phyloP scores from a whole-genome alignment of 108 stramenopile species.

The Licmophora abbreviata region DNA sequence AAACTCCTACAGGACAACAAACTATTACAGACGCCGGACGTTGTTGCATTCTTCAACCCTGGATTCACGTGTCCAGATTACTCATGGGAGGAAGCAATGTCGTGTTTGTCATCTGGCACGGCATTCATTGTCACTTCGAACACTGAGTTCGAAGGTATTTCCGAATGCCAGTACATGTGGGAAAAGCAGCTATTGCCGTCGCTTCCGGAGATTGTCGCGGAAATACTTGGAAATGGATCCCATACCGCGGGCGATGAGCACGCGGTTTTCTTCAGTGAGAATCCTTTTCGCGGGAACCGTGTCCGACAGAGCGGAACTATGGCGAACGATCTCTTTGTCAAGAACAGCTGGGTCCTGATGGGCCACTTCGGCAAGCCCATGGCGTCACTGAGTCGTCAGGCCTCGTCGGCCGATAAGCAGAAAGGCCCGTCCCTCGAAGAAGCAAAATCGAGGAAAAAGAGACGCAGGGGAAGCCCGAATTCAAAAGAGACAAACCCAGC shows the following conservation, averaged over 20 bases:
- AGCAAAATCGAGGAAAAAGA: constrained; percentile 1
- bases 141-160: constrained; percentile 80
- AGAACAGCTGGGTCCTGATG: constrained; percentile 77
- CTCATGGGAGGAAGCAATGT: constrained; percentile 59
- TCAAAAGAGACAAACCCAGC: constrained; percentile 38
- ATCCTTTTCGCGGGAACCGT: constrained; percentile 69
- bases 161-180: constrained; percentile 59
- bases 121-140: constrained; percentile 83
- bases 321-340: constrained; percentile 87
- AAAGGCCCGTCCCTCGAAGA: constrained; percentile 4
- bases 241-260: constrained; percentile 14
- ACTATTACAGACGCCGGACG: constrained; percentile 32
- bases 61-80: constrained; percentile 87
- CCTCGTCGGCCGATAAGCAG: neutral
- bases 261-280: constrained; percentile 55
- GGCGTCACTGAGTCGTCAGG: neutral
- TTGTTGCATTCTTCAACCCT: constrained; percentile 84
- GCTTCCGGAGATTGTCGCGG: constrained; percentile 23
- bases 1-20: constrained; percentile 9
- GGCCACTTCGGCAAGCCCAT: constrained; percentile 35
- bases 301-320: constrained; percentile 85
- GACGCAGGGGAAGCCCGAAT: constrained; percentile 11
- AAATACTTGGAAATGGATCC: constrained; percentile 19
- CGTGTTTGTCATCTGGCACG: constrained; percentile 18
- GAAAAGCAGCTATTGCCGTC: constrained; percentile 42